These are phyloP conservation scores for Fusarium sororula DNA, from an alignment of 2,329 filamentous ascomycete genomes.

Conservation along the genomic window DNA sequence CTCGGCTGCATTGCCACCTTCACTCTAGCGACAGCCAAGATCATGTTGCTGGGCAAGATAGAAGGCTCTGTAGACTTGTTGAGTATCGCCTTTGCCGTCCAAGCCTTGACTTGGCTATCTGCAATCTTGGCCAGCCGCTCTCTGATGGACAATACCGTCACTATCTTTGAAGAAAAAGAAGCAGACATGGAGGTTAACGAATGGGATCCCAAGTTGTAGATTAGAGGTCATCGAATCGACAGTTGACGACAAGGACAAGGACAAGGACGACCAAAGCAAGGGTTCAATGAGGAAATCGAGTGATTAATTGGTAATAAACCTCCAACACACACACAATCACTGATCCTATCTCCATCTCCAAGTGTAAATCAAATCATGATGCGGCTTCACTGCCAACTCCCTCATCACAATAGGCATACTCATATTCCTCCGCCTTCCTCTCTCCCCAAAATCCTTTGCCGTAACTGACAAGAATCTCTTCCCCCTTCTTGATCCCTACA, in stretches of 20 bases:
- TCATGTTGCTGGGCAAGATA: background rate
- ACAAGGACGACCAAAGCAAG: background rate
- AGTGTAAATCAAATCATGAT: background rate
- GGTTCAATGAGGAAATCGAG: rapidly evolving
- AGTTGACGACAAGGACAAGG: background rate
- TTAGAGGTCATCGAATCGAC: too few relatives aligned
- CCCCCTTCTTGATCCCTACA: constrained; percentile 62
- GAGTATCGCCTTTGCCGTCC: background rate
- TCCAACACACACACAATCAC: background rate
- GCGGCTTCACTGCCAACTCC: background rate
- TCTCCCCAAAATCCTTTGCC: constrained; percentile 73
- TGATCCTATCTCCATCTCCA: background rate
- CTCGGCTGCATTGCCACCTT: background rate
- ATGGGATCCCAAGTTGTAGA: background rate
- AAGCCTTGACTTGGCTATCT: background rate
- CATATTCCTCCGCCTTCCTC: constrained; percentile 42
- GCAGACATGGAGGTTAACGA: background rate
- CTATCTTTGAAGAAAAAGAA: background rate
- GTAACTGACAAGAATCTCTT: constrained; percentile 73
- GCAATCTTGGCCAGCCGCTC: background rate
- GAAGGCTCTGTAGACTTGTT: background rate
- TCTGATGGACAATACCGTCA: background rate
- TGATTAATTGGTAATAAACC: background rate
- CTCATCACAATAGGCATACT: constrained; percentile 5
- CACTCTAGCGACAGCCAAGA: background rate